Conservation (phyloP, 2,329 filamentous ascomycete species). For the Drechslera avenae region DNA sequence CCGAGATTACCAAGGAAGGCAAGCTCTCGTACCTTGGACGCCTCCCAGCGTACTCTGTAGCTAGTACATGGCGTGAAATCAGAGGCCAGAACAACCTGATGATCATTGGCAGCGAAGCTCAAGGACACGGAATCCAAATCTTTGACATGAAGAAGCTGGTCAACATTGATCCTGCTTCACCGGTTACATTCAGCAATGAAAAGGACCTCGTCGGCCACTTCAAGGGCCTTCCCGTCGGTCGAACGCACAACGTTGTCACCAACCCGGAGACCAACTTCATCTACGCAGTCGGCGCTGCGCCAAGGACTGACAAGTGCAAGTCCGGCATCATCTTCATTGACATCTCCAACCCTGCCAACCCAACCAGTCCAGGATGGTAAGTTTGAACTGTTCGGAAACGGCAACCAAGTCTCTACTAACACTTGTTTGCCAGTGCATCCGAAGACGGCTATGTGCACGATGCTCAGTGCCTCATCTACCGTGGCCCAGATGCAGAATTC, state of each 20-base stretch:
- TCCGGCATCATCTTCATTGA: constrained; percentile 66
- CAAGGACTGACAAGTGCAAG: constrained; percentile 50
- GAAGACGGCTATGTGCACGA: constrained; percentile 66
- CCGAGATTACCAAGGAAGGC: constrained; percentile 57
- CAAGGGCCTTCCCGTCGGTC: constrained; percentile 43
- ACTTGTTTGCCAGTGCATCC: constrained; percentile 47
- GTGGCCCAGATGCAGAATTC: constrained; percentile 57
- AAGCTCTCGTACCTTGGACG: constrained; percentile 61
- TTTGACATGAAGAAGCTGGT: constrained; percentile 63
- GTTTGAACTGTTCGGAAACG: neutral
- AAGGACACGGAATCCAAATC: constrained; percentile 63
- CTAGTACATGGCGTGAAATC: constrained; percentile 61
- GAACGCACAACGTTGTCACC: constrained; percentile 48
- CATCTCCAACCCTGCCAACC: constrained; percentile 59
- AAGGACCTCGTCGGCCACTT: constrained; percentile 44
- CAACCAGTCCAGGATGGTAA: constrained; percentile 57
- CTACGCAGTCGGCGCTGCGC: constrained; percentile 46
- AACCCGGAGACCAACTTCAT: constrained; percentile 47
- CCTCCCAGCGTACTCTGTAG: constrained; percentile 54
- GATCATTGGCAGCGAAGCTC: constrained; percentile 50
- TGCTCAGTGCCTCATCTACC: constrained; percentile 64
- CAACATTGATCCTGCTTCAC: constrained; percentile 40
- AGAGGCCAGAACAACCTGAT: constrained; percentile 52
- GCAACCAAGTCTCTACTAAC: neutral
- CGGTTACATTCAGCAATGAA: constrained; percentile 42